Conservation (phyloP, 805 yeast species). For the Yarrowia hollandica region DNA sequence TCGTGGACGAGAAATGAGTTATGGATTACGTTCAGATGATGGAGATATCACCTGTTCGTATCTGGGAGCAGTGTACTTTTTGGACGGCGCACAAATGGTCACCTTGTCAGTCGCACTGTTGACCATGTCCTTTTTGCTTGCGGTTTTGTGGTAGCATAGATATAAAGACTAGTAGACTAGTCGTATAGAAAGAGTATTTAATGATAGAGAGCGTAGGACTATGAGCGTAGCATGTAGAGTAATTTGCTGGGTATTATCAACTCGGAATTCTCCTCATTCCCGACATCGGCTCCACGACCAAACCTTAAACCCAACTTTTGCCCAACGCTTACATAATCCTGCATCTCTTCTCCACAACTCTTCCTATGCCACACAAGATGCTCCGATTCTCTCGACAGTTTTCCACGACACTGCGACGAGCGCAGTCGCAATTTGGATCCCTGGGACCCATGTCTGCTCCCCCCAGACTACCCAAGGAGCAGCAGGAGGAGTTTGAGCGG, state of each 20-base stretch:
- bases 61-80: conserved; percentile 42
- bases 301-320: not conserved
- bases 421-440: conserved; percentile 13
- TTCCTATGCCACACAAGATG: not conserved
- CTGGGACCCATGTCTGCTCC: conserved; percentile 50
- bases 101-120: not conserved
- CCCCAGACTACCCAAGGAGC: conserved; percentile 72
- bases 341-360: not conserved
- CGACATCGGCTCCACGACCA: no score
- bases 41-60: conserved; percentile 43
- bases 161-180: no score
- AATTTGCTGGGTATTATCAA: no score
- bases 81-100: not conserved
- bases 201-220: no score
- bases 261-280: no score
- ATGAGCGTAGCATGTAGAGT: no score
- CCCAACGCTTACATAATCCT: not conserved
- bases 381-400: conserved; percentile 12
- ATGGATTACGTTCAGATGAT: conserved; percentile 38
- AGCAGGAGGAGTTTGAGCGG: conserved; percentile 88
- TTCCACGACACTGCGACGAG: conserved; percentile 3
- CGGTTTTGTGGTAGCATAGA: conserved; percentile 5
- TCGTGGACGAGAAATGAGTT: conserved; percentile 33
- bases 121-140: not conserved
- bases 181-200: no score